Percentiles rank a stretch among this genome's conserved stretches.
These are phyloP conservation scores for Dothideomycetes sp. DNA, from an alignment of 2,329 filamentous ascomycete species.

Conservation along the genomic window DNA sequence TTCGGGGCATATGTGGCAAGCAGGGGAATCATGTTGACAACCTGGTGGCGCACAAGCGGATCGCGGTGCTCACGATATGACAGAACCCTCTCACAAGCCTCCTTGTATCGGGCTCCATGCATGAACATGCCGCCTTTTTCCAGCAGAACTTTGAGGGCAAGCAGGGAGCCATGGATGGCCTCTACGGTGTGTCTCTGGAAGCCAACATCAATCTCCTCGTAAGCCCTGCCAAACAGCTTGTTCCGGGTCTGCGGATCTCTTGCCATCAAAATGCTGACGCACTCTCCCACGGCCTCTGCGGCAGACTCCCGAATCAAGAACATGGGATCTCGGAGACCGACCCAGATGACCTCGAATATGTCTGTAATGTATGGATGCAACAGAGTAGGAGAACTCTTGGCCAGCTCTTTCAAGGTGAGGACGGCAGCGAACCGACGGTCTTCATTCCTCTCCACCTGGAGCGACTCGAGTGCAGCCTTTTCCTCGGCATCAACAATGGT, in stretches of 20 bases:
- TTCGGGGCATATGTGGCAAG: conserved; percentile 85
- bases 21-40: conserved; percentile 83
- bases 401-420: conserved; percentile 79
- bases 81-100: conserved; percentile 85
- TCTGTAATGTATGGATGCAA: conserved; percentile 94
- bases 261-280: conserved; percentile 90
- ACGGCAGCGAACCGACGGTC: conserved; percentile 89
- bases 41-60: conserved; percentile 73
- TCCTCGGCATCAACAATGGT: conserved; percentile 95
- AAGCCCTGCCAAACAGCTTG: conserved; percentile 83
- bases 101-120: conserved; percentile 77
- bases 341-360: conserved; percentile 94
- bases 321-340: conserved; percentile 78
- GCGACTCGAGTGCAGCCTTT: conserved; percentile 90
- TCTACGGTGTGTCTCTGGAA: conserved; percentile 75
- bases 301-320: conserved; percentile 87
- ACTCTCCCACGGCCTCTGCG: conserved; percentile 85
- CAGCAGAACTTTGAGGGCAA: conserved; percentile 85
- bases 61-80: conserved; percentile 91
- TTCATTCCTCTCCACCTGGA: conserved; percentile 89
- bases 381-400: conserved; percentile 83
- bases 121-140: conserved; percentile 98
- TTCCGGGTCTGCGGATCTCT: conserved; percentile 81
- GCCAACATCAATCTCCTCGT: conserved; percentile 70
- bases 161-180: conserved; percentile 82